Base-by-base conservation (phyloP, 179 eudicot genomes). In the Silene noctiflora region DNA sequence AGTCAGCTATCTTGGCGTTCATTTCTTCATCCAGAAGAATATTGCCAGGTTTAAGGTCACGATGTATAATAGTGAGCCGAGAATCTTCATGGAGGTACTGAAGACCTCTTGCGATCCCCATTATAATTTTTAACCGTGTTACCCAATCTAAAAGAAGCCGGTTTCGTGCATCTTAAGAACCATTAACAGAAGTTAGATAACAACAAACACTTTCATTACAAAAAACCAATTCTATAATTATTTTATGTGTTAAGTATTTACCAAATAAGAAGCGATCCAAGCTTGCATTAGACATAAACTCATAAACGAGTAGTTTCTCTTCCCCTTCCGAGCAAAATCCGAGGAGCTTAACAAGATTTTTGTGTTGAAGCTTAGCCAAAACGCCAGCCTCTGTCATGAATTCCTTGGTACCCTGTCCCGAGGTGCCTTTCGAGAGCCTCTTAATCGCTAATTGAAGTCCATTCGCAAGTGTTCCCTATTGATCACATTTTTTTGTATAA, bases 1-100 rank as follows among this genome's bases (percentile, higher is more conserved):
- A 82, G 74, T 82, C 82, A 2, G 82, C 81, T 14, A 82, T 82
- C 74, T 82, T 82, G 21, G 82, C 85, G 35, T 82, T 76, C 87
- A 81, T 75, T 1, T 80, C 82, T 0, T 29, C 65, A 39, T 84
- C 87, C 8, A 86, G 55, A 0, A 86, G 35, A 3, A 86, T 68
- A 39, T 86, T 86, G 64, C 84, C 78, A 0, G 89, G 64, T 70
- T 85, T 87, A 14, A 83, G 80, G 76, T 85, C 90, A 1, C 90
- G 81, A 64, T 87, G 90, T 19, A 87, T 80, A 59, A 87, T 82
- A 19, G 79, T 84, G 56, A 87, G 63, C 13, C 87, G 59, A 10
- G 88, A 87, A 73, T 87, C 90, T 58, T 83, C 81, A 29, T 87
- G 87, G 61, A 87, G 88, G 70, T 82, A 82, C 22, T 78, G 68